Conservation (phyloP, 176 grass and related monocot genomes). For the maize (Zea mays) region DNA sequence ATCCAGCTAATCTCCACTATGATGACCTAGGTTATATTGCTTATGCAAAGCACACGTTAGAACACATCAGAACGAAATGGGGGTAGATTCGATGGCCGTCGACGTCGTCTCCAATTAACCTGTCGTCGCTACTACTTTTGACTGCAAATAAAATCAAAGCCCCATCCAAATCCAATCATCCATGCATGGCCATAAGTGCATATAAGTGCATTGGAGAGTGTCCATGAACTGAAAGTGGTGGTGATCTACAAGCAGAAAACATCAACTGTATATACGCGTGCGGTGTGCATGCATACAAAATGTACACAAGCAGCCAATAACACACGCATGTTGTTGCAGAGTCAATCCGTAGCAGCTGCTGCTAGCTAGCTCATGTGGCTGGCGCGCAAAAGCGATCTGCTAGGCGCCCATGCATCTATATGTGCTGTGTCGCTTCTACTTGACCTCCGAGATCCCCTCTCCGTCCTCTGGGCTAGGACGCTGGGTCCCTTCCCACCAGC, state of each 20-base stretch:
- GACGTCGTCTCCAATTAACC: too few species aligned
- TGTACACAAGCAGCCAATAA: constrained; percentile 7
- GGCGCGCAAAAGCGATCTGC: neutral
- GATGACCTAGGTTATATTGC: too few species aligned
- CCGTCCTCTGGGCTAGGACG: neutral
- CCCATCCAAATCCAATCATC: too few species aligned
- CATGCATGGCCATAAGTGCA: too few species aligned
- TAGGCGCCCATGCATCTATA: neutral
- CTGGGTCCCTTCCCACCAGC: neutral
- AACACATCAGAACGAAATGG: too few species aligned
- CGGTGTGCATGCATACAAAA: neutral
- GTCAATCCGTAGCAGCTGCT: neutral
- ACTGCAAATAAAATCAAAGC: too few species aligned
- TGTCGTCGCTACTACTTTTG: too few species aligned
- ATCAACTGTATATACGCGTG: neutral
- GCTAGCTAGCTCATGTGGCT: neutral
- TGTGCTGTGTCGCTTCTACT: neutral
- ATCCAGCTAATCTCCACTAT: too few species aligned
- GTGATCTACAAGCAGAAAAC: neutral
- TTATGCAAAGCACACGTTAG: too few species aligned
- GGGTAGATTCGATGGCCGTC: too few species aligned
- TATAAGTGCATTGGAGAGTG: neutral
- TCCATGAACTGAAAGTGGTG: neutral
- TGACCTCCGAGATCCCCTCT: constrained; percentile 17
- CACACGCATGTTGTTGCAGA: neutral